Conservation (phyloP, 1,284 basidiomycete genomes). For the Ustilago loliicola region DNA sequence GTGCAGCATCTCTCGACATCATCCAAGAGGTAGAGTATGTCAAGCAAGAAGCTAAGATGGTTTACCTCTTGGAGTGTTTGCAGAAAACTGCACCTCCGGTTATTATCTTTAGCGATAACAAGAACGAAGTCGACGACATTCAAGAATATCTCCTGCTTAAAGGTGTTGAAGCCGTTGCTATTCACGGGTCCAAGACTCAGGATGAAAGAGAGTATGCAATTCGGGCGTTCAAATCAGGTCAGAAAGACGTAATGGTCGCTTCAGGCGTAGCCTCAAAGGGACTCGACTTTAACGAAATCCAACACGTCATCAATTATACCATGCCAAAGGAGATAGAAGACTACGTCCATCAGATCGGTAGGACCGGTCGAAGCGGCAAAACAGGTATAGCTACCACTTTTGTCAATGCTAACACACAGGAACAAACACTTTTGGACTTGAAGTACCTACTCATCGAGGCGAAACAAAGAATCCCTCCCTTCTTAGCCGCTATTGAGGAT, state of each 20-base stretch:
- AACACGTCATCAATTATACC: constrained; percentile 95
- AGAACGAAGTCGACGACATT: constrained; percentile 99
- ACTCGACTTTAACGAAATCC: constrained; percentile 97
- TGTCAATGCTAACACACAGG: constrained; percentile 95
- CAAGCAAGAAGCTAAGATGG: constrained; percentile 99
- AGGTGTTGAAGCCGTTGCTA: constrained; percentile 97
- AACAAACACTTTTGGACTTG: constrained; percentile 94
- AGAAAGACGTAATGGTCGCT: constrained; percentile 99
- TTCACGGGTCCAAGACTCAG: constrained; percentile 97
- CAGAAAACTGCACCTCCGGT: constrained; percentile 99
- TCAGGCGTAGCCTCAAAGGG: constrained; percentile 97
- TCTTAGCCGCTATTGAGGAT: constrained; percentile 90
- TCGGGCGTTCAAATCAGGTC: constrained; percentile 93
- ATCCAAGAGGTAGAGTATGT: constrained; percentile 98
- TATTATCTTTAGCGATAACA: constrained; percentile 98
- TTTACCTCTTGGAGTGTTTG: constrained; percentile 94
- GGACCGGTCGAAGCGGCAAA: constrained; percentile 96
- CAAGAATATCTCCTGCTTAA: constrained; percentile 97
- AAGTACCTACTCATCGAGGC: constrained; percentile 98
- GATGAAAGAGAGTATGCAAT: constrained; percentile 99
- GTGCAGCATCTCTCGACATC: constrained; percentile 96
- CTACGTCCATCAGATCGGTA: constrained; percentile 90
- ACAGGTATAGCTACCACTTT: constrained; percentile 99
- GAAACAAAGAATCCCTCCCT: constrained; percentile 97
- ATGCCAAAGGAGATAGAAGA: constrained; percentile 97